Conservation (phyloP, 2,329 filamentous ascomycete genomes). For the Sclerotinia spermophila region DNA sequence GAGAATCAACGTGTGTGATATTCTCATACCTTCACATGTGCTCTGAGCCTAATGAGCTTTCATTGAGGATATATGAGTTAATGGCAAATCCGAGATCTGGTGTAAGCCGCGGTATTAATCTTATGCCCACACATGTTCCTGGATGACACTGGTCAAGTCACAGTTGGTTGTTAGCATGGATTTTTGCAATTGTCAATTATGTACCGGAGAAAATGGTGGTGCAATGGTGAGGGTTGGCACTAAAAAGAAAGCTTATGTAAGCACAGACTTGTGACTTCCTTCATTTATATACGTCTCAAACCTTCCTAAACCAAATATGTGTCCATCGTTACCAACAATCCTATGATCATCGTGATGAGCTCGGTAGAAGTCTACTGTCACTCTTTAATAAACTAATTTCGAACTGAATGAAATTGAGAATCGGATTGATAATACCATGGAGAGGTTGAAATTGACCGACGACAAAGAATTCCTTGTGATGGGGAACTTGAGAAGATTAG, state of each 20-base stretch:
- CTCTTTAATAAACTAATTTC: background rate
- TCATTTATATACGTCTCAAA: background rate
- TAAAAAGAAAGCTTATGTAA: background rate
- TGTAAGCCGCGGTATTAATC: background rate
- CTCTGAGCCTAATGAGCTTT: background rate
- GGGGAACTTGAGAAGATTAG: background rate
- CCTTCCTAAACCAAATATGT: background rate
- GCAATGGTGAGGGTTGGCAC: background rate
- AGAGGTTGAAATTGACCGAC: background rate
- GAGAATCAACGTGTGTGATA: background rate
- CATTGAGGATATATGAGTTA: background rate
- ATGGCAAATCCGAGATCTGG: background rate
- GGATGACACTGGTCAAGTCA: background rate
- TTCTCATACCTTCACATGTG: background rate
- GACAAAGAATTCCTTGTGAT: background rate
- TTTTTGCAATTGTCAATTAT: background rate
- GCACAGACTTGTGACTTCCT: background rate
- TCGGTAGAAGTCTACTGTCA: background rate
- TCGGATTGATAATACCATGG: background rate
- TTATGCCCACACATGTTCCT: background rate
- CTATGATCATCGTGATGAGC: background rate
- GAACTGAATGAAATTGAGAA: background rate
- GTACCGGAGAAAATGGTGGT: background rate
- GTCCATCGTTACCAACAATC: background rate
- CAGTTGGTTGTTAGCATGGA: background rate